Evolutionary conservation across 2,329 filamentous ascomycete species (phyloP).

Genomic region (Sarocladium brachiariae): DNA sequence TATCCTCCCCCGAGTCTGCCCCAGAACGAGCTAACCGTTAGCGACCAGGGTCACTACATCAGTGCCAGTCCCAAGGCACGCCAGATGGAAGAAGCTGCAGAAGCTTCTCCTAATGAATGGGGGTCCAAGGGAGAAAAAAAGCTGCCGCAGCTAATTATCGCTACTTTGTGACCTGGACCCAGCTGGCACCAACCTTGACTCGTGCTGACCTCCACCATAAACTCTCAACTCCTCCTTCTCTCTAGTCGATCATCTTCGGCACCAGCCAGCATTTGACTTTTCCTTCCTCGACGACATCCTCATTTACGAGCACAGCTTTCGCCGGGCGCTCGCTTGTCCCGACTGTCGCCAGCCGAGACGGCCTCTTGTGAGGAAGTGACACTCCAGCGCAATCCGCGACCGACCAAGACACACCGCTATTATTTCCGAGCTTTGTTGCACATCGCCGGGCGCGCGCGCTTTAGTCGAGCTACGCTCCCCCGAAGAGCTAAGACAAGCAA

Average conservation of each 20-base stretch:
- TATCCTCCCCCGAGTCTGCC: constrained; percentile 1
- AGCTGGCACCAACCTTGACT: neutral
- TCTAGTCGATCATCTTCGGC: neutral
- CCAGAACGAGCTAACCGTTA: constrained; percentile 8
- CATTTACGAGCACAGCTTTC: neutral
- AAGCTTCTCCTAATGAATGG: constrained; percentile 1
- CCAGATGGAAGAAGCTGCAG: neutral
- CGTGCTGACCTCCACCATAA: neutral
- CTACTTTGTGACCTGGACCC: no score
- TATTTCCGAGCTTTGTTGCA: neutral
- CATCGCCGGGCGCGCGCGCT: neutral
- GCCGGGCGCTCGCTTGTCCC: neutral
- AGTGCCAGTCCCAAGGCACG: no score
- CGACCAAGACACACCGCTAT: neutral
- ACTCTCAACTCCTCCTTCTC: constrained; percentile 3
- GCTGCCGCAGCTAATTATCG: no score
- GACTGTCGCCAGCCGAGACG: neutral
- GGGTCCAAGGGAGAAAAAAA: neutral
- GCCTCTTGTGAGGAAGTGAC: neutral
- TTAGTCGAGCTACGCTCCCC: constrained; percentile 1
- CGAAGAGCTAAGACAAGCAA: constrained; percentile 4
- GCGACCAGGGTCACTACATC: neutral
- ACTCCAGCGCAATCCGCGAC: no score
- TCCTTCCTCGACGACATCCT: neutral
- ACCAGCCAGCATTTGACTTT: neutral